Evolutionary conservation across 257 asterid genomes (phyloP).

Genomic region (Salvia rosmarinus): DNA sequence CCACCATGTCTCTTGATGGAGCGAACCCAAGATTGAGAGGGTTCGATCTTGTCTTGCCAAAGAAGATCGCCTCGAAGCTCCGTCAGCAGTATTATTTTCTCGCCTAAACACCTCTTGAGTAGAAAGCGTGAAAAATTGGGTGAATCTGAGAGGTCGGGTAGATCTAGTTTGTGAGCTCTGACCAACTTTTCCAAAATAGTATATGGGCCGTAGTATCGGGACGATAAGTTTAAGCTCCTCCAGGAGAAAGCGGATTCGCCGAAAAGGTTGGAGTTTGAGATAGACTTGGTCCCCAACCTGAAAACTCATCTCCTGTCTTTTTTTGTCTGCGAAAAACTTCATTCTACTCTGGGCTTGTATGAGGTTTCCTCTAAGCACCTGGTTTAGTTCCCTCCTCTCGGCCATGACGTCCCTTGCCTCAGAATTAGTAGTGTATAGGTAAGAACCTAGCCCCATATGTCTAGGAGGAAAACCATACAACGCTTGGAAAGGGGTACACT

Average conservation of each 20-base stretch:
- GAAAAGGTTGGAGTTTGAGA: not conserved
- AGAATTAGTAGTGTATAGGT: not conserved
- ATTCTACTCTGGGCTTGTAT: not conserved
- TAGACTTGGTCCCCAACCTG: not conserved
- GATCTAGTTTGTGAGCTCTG: not conserved
- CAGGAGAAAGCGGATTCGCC: not conserved
- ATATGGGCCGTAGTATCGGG: not conserved
- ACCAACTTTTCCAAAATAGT: not conserved
- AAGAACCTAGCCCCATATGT: not conserved
- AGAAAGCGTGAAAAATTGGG: not conserved
- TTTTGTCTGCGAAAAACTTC: not conserved
- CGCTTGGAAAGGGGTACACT: not conserved
- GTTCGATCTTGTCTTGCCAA: no score
- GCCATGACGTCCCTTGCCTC: not conserved
- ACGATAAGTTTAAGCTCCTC: not conserved
- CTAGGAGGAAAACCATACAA: not conserved
- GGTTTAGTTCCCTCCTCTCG: not conserved
- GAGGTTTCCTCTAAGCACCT: not conserved
- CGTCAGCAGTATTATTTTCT: not conserved
- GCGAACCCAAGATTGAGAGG: no score
- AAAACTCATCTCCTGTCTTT: not conserved
- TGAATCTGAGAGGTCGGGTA: not conserved
- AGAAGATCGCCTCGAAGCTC: not conserved
- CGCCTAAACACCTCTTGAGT: not conserved
- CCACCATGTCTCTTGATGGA: accelerated